Percentiles rank a stretch among this genome's conserved stretches.
Evolutionary conservation across 2,329 filamentous ascomycete species (phyloP).

Genomic region (Penicillium sp.): DNA sequence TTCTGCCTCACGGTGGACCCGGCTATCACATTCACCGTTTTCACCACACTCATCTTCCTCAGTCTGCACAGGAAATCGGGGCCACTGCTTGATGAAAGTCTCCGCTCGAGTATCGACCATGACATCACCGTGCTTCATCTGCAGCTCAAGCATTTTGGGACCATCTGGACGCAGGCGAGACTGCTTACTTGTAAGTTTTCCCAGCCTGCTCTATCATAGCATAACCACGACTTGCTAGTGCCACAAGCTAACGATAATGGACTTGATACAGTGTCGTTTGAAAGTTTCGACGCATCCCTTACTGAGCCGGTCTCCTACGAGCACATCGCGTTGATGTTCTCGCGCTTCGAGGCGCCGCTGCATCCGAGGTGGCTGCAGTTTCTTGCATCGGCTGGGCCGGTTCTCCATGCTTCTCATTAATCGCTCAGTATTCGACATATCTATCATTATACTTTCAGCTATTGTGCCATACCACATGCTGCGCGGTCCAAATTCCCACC

Average conservation of each 20-base stretch:
- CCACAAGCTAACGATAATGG: too few species aligned
- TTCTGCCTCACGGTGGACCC: conserved; percentile 34
- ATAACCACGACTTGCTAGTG: too few species aligned
- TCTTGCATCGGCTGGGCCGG: conserved; percentile 12
- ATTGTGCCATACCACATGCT: too few species aligned
- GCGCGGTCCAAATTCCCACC: too few species aligned
- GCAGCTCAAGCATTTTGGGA: conserved; percentile 25
- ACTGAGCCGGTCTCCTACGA: conserved; percentile 8
- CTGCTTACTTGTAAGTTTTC: conserved; percentile 8
- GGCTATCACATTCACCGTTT: conserved; percentile 36
- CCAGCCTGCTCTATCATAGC: too few species aligned
- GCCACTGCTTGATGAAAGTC: too few species aligned
- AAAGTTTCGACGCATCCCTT: conserved; percentile 12
- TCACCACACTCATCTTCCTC: conserved; percentile 29
- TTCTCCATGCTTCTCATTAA: too few species aligned
- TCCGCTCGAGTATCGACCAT: conserved; percentile 10
- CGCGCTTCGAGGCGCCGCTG: conserved; percentile 16
- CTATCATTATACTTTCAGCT: too few species aligned
- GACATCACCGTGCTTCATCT: conserved; percentile 20
- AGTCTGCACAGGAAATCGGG: conserved; percentile 27
- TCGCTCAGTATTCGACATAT: too few species aligned
- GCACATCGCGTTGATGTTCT: conserved; percentile 11
- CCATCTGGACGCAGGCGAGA: conserved; percentile 20
- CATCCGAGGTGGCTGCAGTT: conserved; percentile 18
- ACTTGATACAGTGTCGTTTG: conserved; percentile 9